Conservation (phyloP, 2,329 filamentous ascomycete species). For the Colletotrichum cordylinicola region DNA sequence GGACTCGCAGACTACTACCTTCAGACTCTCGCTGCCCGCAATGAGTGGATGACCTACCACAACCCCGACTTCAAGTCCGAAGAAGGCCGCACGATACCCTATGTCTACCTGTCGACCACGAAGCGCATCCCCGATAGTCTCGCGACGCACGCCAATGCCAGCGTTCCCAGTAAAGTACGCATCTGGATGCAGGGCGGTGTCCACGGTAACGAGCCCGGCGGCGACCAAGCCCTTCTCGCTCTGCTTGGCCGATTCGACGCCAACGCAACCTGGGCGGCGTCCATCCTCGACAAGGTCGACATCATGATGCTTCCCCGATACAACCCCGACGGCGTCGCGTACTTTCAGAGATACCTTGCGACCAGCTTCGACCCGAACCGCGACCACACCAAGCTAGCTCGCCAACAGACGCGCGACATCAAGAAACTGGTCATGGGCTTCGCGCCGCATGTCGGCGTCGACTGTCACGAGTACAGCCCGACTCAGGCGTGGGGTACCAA, state of each 20-base stretch:
- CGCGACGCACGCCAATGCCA: slow-evolving; percentile 12
- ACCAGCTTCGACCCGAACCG: slow-evolving; percentile 37
- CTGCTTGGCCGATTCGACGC: slow-evolving; percentile 34
- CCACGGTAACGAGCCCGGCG: slow-evolving; percentile 37
- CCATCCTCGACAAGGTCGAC: slow-evolving; percentile 31
- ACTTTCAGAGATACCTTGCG: slow-evolving; percentile 35
- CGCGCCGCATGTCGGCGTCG: slow-evolving; percentile 33
- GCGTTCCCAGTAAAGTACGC: slow-evolving; percentile 28
- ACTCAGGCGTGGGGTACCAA: slow-evolving; percentile 24
- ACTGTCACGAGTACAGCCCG: slow-evolving; percentile 36
- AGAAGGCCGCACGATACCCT: slow-evolving; percentile 27
- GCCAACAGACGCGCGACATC: slow-evolving; percentile 34
- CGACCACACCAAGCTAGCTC: slow-evolving; percentile 36
- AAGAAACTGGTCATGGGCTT: slow-evolving; percentile 32
- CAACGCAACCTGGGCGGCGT: slow-evolving; percentile 31
- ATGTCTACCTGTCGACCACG: slow-evolving; percentile 23
- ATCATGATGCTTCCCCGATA: slow-evolving; percentile 35
- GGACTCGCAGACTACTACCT: slow-evolving; percentile 24
- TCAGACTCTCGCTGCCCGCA: slow-evolving; percentile 25
- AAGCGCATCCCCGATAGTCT: not conserved
- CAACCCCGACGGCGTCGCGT: slow-evolving; percentile 38
- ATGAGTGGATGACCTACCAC: slow-evolving; percentile 30
- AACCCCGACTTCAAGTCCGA: slow-evolving; percentile 24
- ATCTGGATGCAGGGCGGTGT: slow-evolving; percentile 37
- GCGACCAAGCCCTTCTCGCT: slow-evolving; percentile 34